phyloP scores from a whole-genome alignment of 2,329 filamentous ascomycete species.

The Sarocladiaceae sp. region DNA sequence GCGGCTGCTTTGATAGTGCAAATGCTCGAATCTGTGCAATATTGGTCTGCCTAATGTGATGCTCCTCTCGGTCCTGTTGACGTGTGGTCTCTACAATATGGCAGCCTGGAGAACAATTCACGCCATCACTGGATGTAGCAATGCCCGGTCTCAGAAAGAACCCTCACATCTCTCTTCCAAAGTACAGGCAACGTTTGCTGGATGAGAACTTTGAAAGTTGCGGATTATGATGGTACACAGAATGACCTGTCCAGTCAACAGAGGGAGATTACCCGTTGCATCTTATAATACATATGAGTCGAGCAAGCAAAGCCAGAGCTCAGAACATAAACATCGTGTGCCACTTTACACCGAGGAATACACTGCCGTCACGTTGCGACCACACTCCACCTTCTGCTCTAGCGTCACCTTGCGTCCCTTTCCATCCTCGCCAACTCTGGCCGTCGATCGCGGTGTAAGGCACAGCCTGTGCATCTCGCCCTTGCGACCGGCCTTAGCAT shows the following conservation, averaged over 20 bases:
- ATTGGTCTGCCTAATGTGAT: too few relatives aligned
- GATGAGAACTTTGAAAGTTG: too few relatives aligned
- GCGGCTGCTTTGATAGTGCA: too few relatives aligned
- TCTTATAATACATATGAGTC: constrained; percentile 9
- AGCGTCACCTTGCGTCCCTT: constrained; percentile 64
- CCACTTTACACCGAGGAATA: constrained; percentile 61
- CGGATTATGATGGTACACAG: not conserved
- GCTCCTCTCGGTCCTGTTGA: too few relatives aligned
- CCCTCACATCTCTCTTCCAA: too few relatives aligned
- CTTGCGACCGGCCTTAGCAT: constrained; percentile 51
- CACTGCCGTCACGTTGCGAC: constrained; percentile 72
- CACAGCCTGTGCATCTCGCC: constrained; percentile 68
- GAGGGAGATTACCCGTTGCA: constrained; percentile 2
- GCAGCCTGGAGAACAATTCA: too few relatives aligned
- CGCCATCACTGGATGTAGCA: too few relatives aligned
- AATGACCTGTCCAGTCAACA: not conserved
- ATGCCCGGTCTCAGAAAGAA: too few relatives aligned
- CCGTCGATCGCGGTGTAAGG: constrained; percentile 69
- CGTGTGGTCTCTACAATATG: too few relatives aligned
- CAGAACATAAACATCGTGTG: constrained; percentile 1
- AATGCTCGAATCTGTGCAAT: too few relatives aligned
- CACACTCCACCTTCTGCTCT: constrained; percentile 86
- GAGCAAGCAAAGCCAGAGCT: not conserved
- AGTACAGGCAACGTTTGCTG: too few relatives aligned
- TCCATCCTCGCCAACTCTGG: constrained; percentile 52